Evolutionary conservation across 768 basidiomycete species (phyloP).

Genomic region (Infundibulicybe gibba): DNA sequence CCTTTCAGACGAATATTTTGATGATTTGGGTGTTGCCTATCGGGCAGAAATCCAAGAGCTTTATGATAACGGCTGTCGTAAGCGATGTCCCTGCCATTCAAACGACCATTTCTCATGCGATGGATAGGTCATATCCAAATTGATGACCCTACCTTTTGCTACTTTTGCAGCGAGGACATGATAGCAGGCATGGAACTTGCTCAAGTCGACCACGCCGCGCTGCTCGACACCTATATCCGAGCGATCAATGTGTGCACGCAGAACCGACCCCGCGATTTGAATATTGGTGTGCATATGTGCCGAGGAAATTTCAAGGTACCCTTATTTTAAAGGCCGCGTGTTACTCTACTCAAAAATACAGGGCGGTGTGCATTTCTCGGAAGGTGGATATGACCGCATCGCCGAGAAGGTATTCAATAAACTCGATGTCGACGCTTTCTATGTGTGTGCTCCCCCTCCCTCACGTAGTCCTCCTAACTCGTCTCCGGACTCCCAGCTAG

Average conservation of each 20-base stretch:
- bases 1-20: slow-evolving; percentile 44
- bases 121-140: slow-evolving; percentile 46
- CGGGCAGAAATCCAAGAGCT: slow-evolving; percentile 46
- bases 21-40: slow-evolving; percentile 42
- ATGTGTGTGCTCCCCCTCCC: slow-evolving; percentile 25
- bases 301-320: slow-evolving; percentile 49
- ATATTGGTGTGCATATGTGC: slow-evolving; percentile 58
- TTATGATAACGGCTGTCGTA: slow-evolving; percentile 46
- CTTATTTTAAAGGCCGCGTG: neutral
- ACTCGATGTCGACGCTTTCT: slow-evolving; percentile 55
- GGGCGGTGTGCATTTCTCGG: slow-evolving; percentile 50
- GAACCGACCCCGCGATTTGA: slow-evolving; percentile 51
- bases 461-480: neutral
- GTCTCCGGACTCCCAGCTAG: slow-evolving; percentile 37
- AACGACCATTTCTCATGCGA: slow-evolving; percentile 7
- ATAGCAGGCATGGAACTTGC: slow-evolving; percentile 51
- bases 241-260: slow-evolving; percentile 56
- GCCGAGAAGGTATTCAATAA: slow-evolving; percentile 52
- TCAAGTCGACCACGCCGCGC: slow-evolving; percentile 56
- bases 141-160: slow-evolving; percentile 53
- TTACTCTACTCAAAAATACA: slow-evolving; percentile 5
- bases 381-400: slow-evolving; percentile 58
- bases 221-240: slow-evolving; percentile 67
- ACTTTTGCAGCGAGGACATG: slow-evolving; percentile 63
- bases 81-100: slow-evolving; percentile 13